These are phyloP conservation scores for Aspergillus persii DNA, from an alignment of 2,329 filamentous ascomycete genomes.

Conservation along the genomic window DNA sequence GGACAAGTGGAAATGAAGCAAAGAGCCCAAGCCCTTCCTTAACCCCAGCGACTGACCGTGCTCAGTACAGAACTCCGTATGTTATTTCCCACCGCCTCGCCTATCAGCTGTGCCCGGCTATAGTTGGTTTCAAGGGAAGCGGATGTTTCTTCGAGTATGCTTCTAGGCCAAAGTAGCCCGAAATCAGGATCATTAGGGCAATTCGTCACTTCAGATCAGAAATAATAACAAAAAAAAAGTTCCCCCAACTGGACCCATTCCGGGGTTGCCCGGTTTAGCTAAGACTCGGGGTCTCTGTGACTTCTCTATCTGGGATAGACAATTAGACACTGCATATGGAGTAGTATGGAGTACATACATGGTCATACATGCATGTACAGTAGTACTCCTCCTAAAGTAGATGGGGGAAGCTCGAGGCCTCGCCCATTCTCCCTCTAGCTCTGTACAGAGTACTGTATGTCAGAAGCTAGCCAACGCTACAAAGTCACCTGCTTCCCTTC, in stretches of 20 bases:
- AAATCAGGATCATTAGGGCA: background rate
- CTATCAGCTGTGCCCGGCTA: background rate
- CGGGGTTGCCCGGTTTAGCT: background rate
- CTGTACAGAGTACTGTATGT: background rate
- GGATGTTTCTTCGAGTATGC: background rate
- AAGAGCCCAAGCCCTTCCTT: no score
- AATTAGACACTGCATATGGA: background rate
- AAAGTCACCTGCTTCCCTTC: background rate
- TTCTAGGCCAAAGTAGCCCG: background rate
- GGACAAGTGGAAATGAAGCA: background rate
- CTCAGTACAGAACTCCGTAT: background rate
- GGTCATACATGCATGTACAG: background rate
- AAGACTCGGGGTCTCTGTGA: background rate
- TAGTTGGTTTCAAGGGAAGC: background rate
- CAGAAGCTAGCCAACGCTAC: background rate
- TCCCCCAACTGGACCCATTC: background rate
- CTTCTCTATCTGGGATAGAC: background rate
- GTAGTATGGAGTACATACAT: background rate
- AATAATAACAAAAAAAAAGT: background rate
- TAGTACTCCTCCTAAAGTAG: no score
- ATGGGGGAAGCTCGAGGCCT: background rate
- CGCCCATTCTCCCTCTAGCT: no score
- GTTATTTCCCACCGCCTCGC: background rate
- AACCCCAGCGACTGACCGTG: background rate
- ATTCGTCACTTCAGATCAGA: background rate